Conservation (phyloP, 169 alveolate species). For the Hepatocystis sp. region DNA sequence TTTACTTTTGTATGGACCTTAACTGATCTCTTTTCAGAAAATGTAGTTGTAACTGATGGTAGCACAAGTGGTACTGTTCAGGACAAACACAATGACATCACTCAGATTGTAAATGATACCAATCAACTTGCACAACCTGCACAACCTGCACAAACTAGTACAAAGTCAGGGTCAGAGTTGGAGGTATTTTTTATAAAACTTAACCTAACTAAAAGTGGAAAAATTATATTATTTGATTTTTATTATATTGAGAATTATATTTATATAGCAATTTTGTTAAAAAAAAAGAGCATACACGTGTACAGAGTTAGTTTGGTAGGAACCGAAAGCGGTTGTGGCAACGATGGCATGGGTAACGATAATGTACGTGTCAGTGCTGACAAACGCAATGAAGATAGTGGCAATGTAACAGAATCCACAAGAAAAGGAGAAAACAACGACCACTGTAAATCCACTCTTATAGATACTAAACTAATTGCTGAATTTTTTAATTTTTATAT, state of each 20-base stretch:
- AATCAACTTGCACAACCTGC: no score
- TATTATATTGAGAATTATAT: slow-evolving; percentile 1
- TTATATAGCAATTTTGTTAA: slow-evolving; percentile 47
- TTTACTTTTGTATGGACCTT: slow-evolving; percentile 1
- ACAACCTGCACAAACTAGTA: no score
- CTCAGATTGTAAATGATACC: no score
- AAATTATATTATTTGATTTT: slow-evolving; percentile 53
- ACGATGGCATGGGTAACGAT: background rate
- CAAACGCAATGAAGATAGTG: background rate
- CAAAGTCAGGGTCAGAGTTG: no score
- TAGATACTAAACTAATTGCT: slow-evolving; percentile 32
- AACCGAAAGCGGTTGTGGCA: background rate
- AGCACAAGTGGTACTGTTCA: no score
- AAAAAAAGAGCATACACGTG: slow-evolving; percentile 34
- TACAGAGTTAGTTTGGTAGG: slow-evolving; percentile 4
- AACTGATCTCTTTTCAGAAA: slow-evolving; percentile 2
- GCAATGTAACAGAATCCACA: no score
- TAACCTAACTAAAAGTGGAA: slow-evolving; percentile 5
- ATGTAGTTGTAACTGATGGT: no score
- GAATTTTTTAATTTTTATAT: slow-evolving; percentile 44
- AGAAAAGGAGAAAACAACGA: no score
- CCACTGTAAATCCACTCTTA: background rate
- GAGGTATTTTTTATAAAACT: slow-evolving; percentile 14
- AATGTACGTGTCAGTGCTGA: background rate
- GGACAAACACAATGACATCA: no score